Evolutionary conservation across 179 eudicot species (phyloP).

Genomic region (Pouteria campechiana): DNA sequence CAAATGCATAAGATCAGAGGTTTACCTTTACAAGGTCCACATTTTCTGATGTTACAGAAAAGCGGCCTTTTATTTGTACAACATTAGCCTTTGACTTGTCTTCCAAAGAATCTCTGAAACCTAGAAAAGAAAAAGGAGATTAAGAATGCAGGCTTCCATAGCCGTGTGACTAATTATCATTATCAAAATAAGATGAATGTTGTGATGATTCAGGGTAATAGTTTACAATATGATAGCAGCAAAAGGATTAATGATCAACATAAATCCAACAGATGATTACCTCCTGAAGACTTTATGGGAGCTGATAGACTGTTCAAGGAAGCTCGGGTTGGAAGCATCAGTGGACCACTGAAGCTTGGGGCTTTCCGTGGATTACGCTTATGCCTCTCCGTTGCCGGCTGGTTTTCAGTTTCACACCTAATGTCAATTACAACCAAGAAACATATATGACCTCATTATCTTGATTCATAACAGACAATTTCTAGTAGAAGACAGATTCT

Average conservation of each 20-base stretch:
- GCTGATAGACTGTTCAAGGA: slow-evolving; percentile 98
- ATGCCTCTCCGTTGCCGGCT: slow-evolving; percentile 30
- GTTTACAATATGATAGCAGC: too few species aligned
- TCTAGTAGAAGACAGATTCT: too few species aligned
- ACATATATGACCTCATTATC: neutral
- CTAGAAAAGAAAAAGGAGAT: slow-evolving; percentile 20
- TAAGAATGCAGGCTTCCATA: neutral
- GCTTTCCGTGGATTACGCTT: slow-evolving; percentile 46
- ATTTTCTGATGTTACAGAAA: slow-evolving; percentile 94
- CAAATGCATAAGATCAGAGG: slow-evolving; percentile 3
- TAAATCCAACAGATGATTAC: slow-evolving; percentile 19
- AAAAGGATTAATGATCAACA: too few species aligned
- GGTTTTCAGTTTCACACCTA: slow-evolving; percentile 66
- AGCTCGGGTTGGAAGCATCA: slow-evolving; percentile 85
- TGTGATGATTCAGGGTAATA: too few species aligned
- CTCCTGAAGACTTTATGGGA: slow-evolving; percentile 91
- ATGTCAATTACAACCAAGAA: slow-evolving; percentile 2
- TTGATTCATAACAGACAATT: too few species aligned
- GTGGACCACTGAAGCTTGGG: slow-evolving; percentile 91
- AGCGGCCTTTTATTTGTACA: slow-evolving; percentile 94
- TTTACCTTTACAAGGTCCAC: slow-evolving; percentile 88
- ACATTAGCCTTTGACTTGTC: slow-evolving; percentile 86
- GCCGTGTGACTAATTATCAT: neutral
- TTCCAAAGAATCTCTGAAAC: slow-evolving; percentile 76
- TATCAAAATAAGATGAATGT: too few species aligned